Evolutionary conservation across 2,329 filamentous ascomycete species (phyloP), one percentile per base, ranked within the genome.

Genomic region (Apiospora malaysiana): DNA sequence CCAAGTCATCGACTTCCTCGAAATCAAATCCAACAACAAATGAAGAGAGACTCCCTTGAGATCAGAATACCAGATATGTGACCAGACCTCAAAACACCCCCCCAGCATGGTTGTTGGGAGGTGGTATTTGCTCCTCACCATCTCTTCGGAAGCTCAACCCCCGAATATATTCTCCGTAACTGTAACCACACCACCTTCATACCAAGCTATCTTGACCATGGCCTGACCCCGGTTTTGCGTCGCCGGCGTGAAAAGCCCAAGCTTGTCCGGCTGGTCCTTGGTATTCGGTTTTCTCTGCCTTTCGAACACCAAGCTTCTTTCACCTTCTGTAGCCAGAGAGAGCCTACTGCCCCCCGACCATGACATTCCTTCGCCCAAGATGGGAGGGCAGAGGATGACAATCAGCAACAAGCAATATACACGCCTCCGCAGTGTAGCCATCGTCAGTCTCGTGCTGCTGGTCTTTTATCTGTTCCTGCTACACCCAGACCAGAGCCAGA

Each of bases 361-460:
- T 63, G 56, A 63, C 32, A 63, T 40, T 21, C 9, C 21, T 23
- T 63, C 32, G 56, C 4, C 32, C 32, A 21, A 9, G 14, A 63
- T 63, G 56, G 32, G 56, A 40, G 21, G 56, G 56, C 27, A 63
- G 56, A 63, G 56, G 16, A 37, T 66, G 65, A 27, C 9, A n/a
- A 25, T 25, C n/a, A 32, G 23, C 65, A 46, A 32, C 25, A 43
- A 25, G 65, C 65, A 45, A n/a, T 46, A 12, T 14, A 16, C 2
- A 27, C 40, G 43, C 40, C 65, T 67, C 12, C 65, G 40, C 4
- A 43, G 16, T 25, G 65, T 45, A 46, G 40, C 42, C 65, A 9
- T 67, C 23, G 14, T 45, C 10, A 45, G 65, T 42, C 40, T 67
- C 40, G 65, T n/a, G 40, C 40, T 67, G 40, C n/a, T 67, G 65